Base-by-base conservation (phyloP, 2,329 filamentous ascomycete genomes). In the Aureobasidium mangrovei region DNA sequence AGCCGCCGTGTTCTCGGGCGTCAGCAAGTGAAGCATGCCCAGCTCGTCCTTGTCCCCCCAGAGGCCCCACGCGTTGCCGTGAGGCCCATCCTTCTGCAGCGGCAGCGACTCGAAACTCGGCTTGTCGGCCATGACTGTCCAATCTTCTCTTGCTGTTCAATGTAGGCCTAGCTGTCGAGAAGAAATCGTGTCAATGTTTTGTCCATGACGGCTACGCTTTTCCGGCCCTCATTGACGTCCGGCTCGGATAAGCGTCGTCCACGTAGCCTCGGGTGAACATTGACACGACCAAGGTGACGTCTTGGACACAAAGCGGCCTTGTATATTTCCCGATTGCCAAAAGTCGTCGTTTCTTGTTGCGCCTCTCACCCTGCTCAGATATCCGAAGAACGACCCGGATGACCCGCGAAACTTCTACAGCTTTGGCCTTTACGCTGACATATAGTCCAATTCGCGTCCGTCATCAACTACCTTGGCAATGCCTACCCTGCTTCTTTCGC, bases 401-500 rank as follows among this genome's bases (percentile, higher is more conserved):
- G 18, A 18, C 1, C 18, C 18, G 18, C 18, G 18, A 18, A 18
- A 18, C n/a, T 40, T 40, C 38, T 18, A 7, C 38, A 18, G 5
- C n/a, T 40, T 24, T 40, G 7, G 5, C n/a, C n/a, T 12, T 24
- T 40, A 10, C n/a, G 8, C 27, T 47, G 27, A 32, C 52, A 41
- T 12, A 35, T 1, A 8, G n/a, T 12, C 7, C 18, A 47, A 2
- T 52, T 56, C 42, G 45, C 47, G 1, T 39, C 40, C 6, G 42
- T 56, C 2, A 46, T 56, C 53, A 80, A 79, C 5, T 88, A 88
- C 60, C 74, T 86, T 3, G 77, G 86, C 36, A 83, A 87, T 54
- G 75, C 77, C 2, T 84, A 77, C 62, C 71, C 74, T 0, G 68
- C 74, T 55, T 79, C 82, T 57, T 79, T 81, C 1, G 82, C 84